Evolutionary conservation across 352 stramenopile genomes (phyloP), one percentile per base, ranked within the genome.

Genomic region (Phytophthora cryptogea): DNA sequence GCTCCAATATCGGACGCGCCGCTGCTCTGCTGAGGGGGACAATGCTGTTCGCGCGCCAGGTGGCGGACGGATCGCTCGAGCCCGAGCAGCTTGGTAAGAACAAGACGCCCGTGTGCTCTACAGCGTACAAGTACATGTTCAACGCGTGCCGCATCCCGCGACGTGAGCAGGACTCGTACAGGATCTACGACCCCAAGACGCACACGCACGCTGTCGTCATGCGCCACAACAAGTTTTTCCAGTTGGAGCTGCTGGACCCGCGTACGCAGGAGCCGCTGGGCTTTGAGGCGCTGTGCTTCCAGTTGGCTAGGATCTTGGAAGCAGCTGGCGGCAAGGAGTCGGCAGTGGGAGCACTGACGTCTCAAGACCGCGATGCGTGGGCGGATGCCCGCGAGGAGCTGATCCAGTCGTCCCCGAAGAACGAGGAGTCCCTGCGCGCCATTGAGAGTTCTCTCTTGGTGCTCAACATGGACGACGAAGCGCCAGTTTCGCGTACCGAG

Each of bases 91-190:
- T 98, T 11, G 92, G 95, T 31, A 75, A 81, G 40, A 91, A 92
- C 46, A 89, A 96, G 54, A 97, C 80, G 40, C 91, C 92, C 4
- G 61, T 98, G 11, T 98, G 94, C 70, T 85, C 90, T 4, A 96
- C 86, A 3, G 88, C 90, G 28, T 97, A 96, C 80, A 97, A 96
- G 79, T 97, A 95, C 79, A 96, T 97, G 86, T 97, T 99, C 76
- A 98, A 98, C 72, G 87, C 92, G 1, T 98, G 92, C 68, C 86
- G 95, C 42, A 92, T 98, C 59, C 96, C 96, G 26, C 80, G 59
- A 31, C 76, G 79, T 17, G 56, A 74, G 32, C 67, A 76, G 16
- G 88, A 96, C 70, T 85, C 66, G 76, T 90, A 90, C 75, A 80
- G 68, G 72, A 98, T 84, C 77, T 98, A 97, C 68, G 92, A 98